A percentile compares a stretch with the other conserved stretches of the same genome.
Evolutionary conservation across 2,329 filamentous ascomycete genomes (phyloP).

Genomic region (Aureobasidium sp.): DNA sequence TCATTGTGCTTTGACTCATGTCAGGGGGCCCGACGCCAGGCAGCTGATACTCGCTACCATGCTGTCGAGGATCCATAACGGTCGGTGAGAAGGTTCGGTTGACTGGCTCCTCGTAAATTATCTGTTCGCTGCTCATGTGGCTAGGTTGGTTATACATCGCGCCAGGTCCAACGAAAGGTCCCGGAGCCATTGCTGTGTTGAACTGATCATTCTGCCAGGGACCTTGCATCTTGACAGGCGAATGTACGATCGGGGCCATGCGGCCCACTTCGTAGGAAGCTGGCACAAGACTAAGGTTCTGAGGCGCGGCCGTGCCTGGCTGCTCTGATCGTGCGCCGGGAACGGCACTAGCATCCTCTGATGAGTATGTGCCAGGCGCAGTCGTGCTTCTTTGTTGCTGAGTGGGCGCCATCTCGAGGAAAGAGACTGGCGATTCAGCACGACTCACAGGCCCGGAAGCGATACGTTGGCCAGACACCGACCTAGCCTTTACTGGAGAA

Average conservation of each 20-base stretch:
- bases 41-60: slow-evolving; percentile 33
- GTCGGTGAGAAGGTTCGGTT: neutral
- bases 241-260: neutral
- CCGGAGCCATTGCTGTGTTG: neutral
- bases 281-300: neutral
- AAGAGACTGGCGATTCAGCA: slow-evolving; percentile 2
- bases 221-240: slow-evolving; percentile 4
- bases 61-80: slow-evolving; percentile 29
- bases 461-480: neutral
- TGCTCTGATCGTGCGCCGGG: neutral
- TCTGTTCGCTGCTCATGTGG: neutral
- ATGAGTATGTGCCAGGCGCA: neutral
- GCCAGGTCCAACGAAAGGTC: neutral
- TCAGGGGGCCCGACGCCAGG: slow-evolving; percentile 30
- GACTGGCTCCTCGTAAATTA: neutral
- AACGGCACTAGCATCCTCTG: neutral
- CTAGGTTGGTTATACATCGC: neutral
- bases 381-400: neutral
- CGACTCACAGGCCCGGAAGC: neutral
- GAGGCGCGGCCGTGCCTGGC: neutral
- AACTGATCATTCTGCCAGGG: neutral
- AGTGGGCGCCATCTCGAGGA: slow-evolving; percentile 2
- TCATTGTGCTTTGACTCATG: neutral
- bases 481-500: neutral
- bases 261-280: neutral